Conservation (phyloP, 345 rosid species). For the Lumnitzera littorea region DNA sequence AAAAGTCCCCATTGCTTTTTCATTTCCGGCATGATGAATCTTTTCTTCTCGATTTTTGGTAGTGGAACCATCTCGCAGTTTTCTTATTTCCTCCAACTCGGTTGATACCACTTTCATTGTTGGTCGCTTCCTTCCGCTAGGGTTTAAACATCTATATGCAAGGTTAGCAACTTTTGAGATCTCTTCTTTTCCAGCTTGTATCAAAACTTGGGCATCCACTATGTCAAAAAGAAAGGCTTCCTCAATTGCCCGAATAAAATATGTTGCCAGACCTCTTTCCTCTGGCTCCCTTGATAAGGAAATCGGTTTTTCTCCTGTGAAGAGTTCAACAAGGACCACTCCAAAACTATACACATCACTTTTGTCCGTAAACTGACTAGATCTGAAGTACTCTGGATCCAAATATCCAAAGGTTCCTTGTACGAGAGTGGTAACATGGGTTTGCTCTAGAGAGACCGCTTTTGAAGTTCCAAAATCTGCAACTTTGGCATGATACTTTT, state of each 20-base stretch:
- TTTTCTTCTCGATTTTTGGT: no score
- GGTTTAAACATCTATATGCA: slow-evolving; percentile 9
- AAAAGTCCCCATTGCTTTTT: no score
- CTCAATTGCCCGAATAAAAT: slow-evolving; percentile 10
- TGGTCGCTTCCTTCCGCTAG: slow-evolving; percentile 8
- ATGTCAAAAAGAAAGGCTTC: slow-evolving; percentile 2
- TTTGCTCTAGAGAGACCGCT: slow-evolving; percentile 10
- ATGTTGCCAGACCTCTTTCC: slow-evolving; percentile 4
- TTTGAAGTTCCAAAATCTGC: slow-evolving; percentile 14
- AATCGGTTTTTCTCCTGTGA: slow-evolving; percentile 11
- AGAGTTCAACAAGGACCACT: slow-evolving; percentile 13
- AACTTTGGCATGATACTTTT: slow-evolving; percentile 11
- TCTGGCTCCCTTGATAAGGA: not conserved
- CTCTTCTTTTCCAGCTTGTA: slow-evolving; percentile 7
- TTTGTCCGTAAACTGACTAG: slow-evolving; percentile 15
- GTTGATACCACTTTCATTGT: slow-evolving; percentile 12
- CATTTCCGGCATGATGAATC: no score
- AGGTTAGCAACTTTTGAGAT: slow-evolving; percentile 9
- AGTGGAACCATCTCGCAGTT: no score
- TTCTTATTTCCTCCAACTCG: slow-evolving; percentile 7
- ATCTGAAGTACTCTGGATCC: slow-evolving; percentile 20
- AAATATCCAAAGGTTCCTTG: slow-evolving; percentile 15
- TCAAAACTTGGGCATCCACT: slow-evolving; percentile 3
- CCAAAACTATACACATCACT: slow-evolving; percentile 25
- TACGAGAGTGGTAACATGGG: slow-evolving; percentile 11